Evolutionary conservation across 352 stramenopile genomes (phyloP), one percentile per base, ranked within the genome.

Genomic region (Phytopythium boreale): DNA sequence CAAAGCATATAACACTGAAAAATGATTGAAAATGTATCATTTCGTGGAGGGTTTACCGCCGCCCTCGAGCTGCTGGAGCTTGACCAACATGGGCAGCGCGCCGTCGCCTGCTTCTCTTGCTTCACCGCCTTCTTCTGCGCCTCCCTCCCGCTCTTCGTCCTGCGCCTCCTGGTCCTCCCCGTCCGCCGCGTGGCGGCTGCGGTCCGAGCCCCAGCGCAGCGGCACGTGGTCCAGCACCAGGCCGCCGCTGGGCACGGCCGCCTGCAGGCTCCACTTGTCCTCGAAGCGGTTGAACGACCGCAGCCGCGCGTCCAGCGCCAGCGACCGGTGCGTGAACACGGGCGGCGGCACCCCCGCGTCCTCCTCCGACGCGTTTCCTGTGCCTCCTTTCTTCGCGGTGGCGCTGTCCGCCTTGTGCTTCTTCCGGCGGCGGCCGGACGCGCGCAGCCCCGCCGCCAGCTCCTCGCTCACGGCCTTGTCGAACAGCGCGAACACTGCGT

Each of bases 271-370:
- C 83, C 83, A 92, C 62, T 83, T 75, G 57, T 86, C 75, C 70
- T 87, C 69, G 57, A 80, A 92, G 11, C 80, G 70, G 63, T 92
- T 92, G 57, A 90, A 92, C 0, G 80, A 75, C 22, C 71, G 69
- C n/a, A 84, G 62, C 9, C 61, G 60, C 9, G 70, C 83, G 17
- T 46, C 67, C 29, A 92, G 27, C 44, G 79, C 67, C 58, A 90
- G 50, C 34, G 55, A 66, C 52, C 78, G 61, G 65, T 92, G 83
- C 19, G 80, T 90, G 55, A 79, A 89, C 46, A 75, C 57, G 7
- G 43, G 50, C 43, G 59, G 31, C 20, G 51, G 31, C 24, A 19
- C 29, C 1, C 19, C 34, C 11, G 4, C 29, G 6, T 58, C 29
- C 29, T 34, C 47, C 7, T 20, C 46, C 12, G 46, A 27, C 26